Conservation (phyloP, 75 land plant species). For the Cupressus sempervirens region DNA sequence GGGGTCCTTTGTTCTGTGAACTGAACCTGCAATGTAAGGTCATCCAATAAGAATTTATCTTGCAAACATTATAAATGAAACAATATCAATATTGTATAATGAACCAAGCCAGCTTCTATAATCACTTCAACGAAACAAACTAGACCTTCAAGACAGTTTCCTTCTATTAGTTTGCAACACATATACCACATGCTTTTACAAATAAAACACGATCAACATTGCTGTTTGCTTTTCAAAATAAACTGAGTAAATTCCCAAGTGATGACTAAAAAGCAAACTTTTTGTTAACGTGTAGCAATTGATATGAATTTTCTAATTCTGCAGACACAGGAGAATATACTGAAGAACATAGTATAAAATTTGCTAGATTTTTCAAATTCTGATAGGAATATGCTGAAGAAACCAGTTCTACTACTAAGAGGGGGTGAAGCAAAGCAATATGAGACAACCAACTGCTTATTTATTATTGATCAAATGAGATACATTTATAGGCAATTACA, state of each 20-base stretch:
- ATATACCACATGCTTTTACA: not conserved
- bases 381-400: not conserved
- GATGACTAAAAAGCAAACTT: not conserved
- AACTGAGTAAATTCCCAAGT: not conserved
- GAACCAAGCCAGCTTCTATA: not conserved
- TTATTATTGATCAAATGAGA: no score
- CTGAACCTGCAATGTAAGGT: conserved; percentile 58
- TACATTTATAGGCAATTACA: no score
- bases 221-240: not conserved
- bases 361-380: not conserved
- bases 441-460: no score
- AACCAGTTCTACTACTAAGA: no score
- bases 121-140: not conserved
- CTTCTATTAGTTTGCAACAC: not conserved
- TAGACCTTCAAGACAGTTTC: not conserved
- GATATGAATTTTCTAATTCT: not conserved
- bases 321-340: not conserved
- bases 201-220: not conserved
- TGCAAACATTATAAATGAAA: not conserved
- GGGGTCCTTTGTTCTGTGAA: conserved; percentile 52
- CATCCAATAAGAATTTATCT: not conserved
- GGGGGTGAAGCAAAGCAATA: no score
- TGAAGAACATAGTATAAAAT: no score
- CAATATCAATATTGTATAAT: not conserved
- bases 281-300: not conserved